Base-by-base conservation (phyloP, 139 green algal genomes). In the Tetraselmis chui region DNA sequence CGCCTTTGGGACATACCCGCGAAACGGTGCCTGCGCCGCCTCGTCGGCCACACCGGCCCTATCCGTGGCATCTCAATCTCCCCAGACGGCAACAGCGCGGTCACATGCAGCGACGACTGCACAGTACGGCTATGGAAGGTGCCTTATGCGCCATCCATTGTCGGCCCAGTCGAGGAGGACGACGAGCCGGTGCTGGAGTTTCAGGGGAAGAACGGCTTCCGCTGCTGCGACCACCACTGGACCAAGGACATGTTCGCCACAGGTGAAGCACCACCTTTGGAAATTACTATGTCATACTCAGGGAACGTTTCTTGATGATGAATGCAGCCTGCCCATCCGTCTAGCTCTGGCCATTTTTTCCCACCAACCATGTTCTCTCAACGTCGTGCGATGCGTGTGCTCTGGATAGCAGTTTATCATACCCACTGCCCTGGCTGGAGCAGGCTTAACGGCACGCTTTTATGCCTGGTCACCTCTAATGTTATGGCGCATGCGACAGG, bases 161-260 rank as follows among this genome's bases (percentile, higher is more conserved):
- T 85, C 0, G 94, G 93, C 1, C 76, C 82, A 1, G 89, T 96
- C 29, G 77, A 90, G 31, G 84, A 90, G 28, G 89, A 93, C 28
- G 81, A 82, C 1, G 28, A 83, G 23, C 80, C 94, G 23, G 87
- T 95, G 76, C 81, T 95, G 45, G 90, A 97, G 87, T 97, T 97
- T 77, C 86, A 91, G 26, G 85, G 85, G 28, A 83, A 81, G 31
- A 31, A 83, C 23, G 83, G 59, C 79, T 86, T 87, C 86, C 83
- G 92, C 1, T 92, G 84, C 59, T 85, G 98, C 22, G 95, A 99
- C 85, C 93, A 98, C 85, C 94, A 98, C 82, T 97, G 92, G 89
- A 59, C 81, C 28, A 86, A 87, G 22, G 74, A 82, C 31, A 84
- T 81, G 27, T 99, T 99, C 91, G 96, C 92, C 1, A 99, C 95